These are phyloP conservation scores for Cetradonia linearis DNA, from an alignment of 495 filamentous ascomycete genomes.

Conservation along the genomic window DNA sequence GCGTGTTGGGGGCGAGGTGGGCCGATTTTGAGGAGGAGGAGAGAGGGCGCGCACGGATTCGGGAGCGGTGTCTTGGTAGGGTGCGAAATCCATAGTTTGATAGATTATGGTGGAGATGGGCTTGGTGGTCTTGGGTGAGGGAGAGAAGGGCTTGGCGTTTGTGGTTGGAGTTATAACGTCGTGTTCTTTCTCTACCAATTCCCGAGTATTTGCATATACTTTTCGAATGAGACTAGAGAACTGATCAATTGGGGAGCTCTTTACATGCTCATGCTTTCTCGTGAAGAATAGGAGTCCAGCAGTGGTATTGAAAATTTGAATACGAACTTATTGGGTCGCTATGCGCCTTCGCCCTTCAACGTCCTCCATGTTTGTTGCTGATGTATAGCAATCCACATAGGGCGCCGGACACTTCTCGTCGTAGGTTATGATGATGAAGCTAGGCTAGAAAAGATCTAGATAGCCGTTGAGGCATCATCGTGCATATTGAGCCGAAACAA, in stretches of 20 bases:
- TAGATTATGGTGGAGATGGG: not conserved
- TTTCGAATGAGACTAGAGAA: not conserved
- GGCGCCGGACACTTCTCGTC: too few species aligned
- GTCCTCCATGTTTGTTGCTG: too few species aligned
- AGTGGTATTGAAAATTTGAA: not conserved
- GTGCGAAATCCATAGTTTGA: conserved; percentile 75
- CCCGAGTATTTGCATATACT: not conserved
- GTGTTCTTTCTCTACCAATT: too few species aligned
- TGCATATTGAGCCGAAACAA: not conserved
- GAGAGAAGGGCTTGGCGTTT: not conserved
- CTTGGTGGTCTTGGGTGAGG: not conserved
- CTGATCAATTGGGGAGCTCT: not conserved
- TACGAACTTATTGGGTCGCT: not conserved
- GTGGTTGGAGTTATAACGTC: too few species aligned
- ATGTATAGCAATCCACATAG: too few species aligned
- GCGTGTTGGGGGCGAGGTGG: conserved; percentile 41
- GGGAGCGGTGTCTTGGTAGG: conserved; percentile 82
- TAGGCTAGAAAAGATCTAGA: not conserved
- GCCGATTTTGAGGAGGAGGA: conserved; percentile 43
- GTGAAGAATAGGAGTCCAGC: not conserved
- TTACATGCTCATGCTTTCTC: not conserved
- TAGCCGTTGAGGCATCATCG: not conserved
- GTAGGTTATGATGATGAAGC: not conserved
- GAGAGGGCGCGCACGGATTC: conserved; percentile 65
- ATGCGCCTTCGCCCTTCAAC: not conserved